Conservation (phyloP, 2,329 filamentous ascomycete species). For the Beauveria australis region DNA sequence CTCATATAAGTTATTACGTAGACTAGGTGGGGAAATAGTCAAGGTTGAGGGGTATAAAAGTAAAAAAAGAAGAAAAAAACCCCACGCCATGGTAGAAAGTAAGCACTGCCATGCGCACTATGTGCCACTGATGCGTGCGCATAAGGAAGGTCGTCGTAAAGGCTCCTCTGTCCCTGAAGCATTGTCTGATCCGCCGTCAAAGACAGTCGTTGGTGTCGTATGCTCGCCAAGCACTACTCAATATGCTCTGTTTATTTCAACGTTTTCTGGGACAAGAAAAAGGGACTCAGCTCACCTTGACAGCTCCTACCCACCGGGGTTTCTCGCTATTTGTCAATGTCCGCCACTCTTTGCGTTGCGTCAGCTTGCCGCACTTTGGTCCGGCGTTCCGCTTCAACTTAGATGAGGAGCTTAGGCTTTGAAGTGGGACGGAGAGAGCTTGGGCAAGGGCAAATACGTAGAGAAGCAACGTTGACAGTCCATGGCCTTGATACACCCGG, state of each 20-base stretch:
- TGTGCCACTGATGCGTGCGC: not conserved
- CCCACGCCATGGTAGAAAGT: conserved; percentile 1
- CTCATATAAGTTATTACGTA: not conserved
- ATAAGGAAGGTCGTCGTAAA: not conserved
- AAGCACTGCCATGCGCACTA: not conserved
- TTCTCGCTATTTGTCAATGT: not conserved
- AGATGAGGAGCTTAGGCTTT: not conserved
- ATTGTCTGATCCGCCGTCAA: not conserved
- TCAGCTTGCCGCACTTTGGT: not conserved
- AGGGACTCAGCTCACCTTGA: not conserved
- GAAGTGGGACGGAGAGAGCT: too few relatives aligned
- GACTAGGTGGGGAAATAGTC: too few relatives aligned
- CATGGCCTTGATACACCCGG: not conserved
- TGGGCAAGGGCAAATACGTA: not conserved
- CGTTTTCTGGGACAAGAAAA: not conserved
- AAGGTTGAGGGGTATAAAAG: too few relatives aligned
- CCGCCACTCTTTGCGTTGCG: not conserved
- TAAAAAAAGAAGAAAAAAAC: not conserved
- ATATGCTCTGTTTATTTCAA: not conserved
- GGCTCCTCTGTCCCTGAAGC: not conserved
- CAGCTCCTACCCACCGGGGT: not conserved
- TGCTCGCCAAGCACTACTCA: not conserved
- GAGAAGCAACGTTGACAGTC: not conserved
- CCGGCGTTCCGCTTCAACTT: not conserved
- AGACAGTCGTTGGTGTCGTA: not conserved